Base-by-base conservation (phyloP, 768 basidiomycete genomes). In the Myochromella boudieri region DNA sequence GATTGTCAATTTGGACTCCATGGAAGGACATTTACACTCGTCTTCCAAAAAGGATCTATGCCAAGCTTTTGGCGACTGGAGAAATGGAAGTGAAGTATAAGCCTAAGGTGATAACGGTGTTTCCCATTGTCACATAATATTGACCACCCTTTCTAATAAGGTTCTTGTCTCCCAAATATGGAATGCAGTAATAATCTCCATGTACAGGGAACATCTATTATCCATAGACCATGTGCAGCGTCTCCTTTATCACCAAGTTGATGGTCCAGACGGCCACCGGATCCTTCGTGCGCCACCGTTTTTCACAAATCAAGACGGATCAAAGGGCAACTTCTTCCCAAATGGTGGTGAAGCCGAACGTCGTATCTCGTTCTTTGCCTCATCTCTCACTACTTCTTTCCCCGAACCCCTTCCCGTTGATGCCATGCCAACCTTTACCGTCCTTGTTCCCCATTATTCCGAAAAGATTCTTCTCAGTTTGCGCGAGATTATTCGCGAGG, bases 61-160 rank as follows among this genome's bases (percentile, higher is more conserved):
- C 95, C 54, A 99, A 99, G 73, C 69, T 99, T 24, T 72, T 99
- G 45, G 93, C 97, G 15, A 98, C 95, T 0, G 82, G 78, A 1
- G 95, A 98, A 61, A 98, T 98, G 97, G 97, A 99, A 64, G 84
- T 97, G 68, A 97, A 97, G 69, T 99, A 98, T 75, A 98, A 98
- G 69, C 97, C 97, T 48, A 99, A 99, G 78, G 92, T 81, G 46
- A 37, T 70, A 54, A 24, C 11, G 17, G 36, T 20, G 14, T 34
- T 21, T 34, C 27, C 18, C 4, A 8, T 14, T 14, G 12, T 29
- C 8, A 18, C 10, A 31, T 43, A 22, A 20, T 49, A 18, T 42
- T 43, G 27, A 32, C 39, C 9, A 47, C 18, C 37, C 17, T 55
- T n/a, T 14, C 32, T 47, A 9, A 10, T 20, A 43, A 84, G 81